Percentiles rank a stretch among this genome's conserved stretches.
phyloP scores from a whole-genome alignment of 139 green algal species.

The Diplosphaera chodatii region DNA sequence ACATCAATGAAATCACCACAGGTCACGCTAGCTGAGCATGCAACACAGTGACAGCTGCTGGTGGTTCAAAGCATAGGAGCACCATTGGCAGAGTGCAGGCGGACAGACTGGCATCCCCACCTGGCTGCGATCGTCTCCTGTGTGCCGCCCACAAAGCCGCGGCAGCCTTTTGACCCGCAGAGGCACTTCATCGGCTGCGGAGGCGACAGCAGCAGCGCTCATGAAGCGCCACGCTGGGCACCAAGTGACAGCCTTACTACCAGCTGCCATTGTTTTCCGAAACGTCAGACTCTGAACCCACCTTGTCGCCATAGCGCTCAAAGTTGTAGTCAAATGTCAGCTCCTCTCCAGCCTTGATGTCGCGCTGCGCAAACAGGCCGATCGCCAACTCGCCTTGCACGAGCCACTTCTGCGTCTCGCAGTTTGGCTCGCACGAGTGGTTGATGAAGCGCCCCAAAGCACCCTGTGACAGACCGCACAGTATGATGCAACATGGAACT shows the following conservation, averaged over 20 bases:
- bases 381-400: conserved; percentile 93
- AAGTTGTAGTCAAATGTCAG: conserved; percentile 99
- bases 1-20: too few relatives aligned
- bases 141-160: conserved; percentile 78
- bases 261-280: too few relatives aligned
- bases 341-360: conserved; percentile 73
- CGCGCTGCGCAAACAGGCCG: conserved; percentile 73
- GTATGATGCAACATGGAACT: too few relatives aligned
- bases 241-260: too few relatives aligned
- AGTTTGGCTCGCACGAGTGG: conserved; percentile 96
- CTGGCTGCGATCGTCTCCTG: conserved; percentile 16
- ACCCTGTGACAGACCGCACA: conserved; percentile 44
- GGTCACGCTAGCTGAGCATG: too few relatives aligned
- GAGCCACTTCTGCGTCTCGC: conserved; percentile 97
- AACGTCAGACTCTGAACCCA: conserved; percentile 57
- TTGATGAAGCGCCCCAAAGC: conserved; percentile 97
- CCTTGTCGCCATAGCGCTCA: conserved; percentile 89
- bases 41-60: too few relatives aligned
- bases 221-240: too few relatives aligned
- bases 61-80: too few relatives aligned
- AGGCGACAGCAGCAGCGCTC: not conserved
- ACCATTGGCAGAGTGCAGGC: too few relatives aligned
- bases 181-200: conserved; percentile 53
- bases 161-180: conserved; percentile 51
- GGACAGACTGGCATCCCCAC: not conserved